A percentile compares a stretch with the other conserved stretches of the same genome.
Evolutionary conservation across 768 basidiomycete genomes (phyloP).

Genomic region (Clitopilus hobsonii): DNA sequence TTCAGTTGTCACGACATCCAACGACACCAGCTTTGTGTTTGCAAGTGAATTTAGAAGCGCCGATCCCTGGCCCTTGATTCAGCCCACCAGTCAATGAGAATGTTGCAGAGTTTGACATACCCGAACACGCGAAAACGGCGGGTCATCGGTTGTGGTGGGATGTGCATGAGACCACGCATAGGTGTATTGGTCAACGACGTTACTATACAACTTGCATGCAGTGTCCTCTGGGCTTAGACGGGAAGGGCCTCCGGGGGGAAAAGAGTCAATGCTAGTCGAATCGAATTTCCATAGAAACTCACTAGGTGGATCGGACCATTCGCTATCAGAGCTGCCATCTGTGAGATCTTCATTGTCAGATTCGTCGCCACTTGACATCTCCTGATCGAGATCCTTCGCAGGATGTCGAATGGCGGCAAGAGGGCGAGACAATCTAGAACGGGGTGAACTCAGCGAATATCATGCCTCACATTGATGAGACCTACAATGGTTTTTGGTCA

Average conservation of each 20-base stretch:
- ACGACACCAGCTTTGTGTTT: background rate
- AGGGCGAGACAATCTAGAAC: slow-evolving; percentile 46
- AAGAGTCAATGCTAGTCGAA: background rate
- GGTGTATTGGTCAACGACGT: background rate
- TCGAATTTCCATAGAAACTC: slow-evolving; percentile 5
- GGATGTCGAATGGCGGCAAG: slow-evolving; percentile 31
- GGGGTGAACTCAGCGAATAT: slow-evolving; percentile 1
- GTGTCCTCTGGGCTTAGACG: background rate
- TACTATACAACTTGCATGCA: background rate
- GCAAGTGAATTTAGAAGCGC: background rate
- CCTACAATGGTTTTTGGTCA: slow-evolving; percentile 70
- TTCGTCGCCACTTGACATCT: slow-evolving; percentile 68
- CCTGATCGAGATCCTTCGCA: slow-evolving; percentile 39
- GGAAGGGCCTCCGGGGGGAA: background rate
- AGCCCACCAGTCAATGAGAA: too few species aligned
- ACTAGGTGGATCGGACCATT: slow-evolving; percentile 45
- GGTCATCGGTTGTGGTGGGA: background rate
- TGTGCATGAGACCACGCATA: background rate
- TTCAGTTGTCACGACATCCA: background rate
- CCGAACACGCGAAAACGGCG: background rate
- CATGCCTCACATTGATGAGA: slow-evolving; percentile 4
- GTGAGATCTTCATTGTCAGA: slow-evolving; percentile 74
- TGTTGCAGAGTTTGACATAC: background rate
- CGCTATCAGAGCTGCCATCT: slow-evolving; percentile 44
- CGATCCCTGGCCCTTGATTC: background rate